A percentile compares a stretch with the other conserved stretches of the same genome.
Evolutionary conservation across 345 rosid genomes (phyloP).

Genomic region (Pseudoturritis turrita): DNA sequence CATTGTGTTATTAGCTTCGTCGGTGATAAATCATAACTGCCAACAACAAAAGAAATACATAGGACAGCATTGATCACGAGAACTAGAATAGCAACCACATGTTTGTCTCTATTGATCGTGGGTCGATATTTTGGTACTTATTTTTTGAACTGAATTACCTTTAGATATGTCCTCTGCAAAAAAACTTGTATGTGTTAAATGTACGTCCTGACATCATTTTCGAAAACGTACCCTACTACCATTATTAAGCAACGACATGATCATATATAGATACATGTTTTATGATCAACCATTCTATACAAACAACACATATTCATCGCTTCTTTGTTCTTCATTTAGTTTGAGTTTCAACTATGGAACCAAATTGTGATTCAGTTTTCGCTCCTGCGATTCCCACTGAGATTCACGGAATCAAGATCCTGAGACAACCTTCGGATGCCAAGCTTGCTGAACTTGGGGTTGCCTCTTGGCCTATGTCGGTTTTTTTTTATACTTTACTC

Average conservation of each 20-base stretch:
- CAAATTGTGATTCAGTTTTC: neutral
- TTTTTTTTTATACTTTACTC: neutral
- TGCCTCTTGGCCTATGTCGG: slow-evolving; percentile 16
- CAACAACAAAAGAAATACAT: no score
- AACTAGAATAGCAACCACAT: no score
- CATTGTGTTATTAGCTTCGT: no score
- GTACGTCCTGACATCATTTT: neutral
- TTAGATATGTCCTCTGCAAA: no score
- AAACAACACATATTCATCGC: neutral
- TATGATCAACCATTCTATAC: neutral
- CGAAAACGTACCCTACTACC: neutral
- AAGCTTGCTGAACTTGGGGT: slow-evolving; percentile 21
- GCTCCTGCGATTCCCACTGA: neutral
- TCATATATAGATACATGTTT: neutral
- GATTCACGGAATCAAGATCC: slow-evolving; percentile 17
- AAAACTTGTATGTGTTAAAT: neutral
- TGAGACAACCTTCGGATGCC: neutral
- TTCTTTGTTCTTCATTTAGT: neutral
- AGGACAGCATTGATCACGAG: no score
- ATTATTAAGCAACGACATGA: no score
- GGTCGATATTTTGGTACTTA: no score
- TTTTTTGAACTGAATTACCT: no score
- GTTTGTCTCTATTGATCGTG: no score
- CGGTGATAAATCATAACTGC: no score
- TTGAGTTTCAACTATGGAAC: neutral